A percentile compares a stretch with the other conserved stretches of the same genome.
These are phyloP conservation scores for Microbotryum scabiosae DNA, from an alignment of 1,284 basidiomycete species.

Conservation along the genomic window DNA sequence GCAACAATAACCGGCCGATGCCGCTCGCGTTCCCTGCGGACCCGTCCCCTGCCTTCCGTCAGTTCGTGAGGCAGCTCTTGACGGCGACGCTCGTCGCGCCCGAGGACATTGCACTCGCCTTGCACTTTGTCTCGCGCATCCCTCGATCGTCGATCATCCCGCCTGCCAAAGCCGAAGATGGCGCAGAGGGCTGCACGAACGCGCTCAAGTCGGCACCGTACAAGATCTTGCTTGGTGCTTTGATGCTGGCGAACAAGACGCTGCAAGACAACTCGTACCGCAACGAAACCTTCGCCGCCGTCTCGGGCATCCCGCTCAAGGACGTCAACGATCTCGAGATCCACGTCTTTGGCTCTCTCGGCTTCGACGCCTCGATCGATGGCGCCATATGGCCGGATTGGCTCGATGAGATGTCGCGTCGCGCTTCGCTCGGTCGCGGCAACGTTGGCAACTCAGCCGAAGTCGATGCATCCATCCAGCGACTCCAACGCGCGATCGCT, in stretches of 20 bases:
- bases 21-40: conserved; percentile 18
- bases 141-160: conserved; percentile 26
- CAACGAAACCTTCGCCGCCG: conserved; percentile 32
- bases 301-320: conserved; percentile 31
- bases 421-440: conserved; percentile 6
- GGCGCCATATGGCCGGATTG: conserved; percentile 29
- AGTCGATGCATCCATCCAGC: conserved; percentile 19
- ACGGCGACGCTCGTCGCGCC: conserved; percentile 34
- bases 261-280: conserved; percentile 36
- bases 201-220: conserved; percentile 33
- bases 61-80: conserved; percentile 33
- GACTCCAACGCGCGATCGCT: conserved; percentile 11
- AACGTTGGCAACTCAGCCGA: conserved; percentile 19
- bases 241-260: conserved; percentile 35
- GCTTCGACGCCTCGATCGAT: conserved; percentile 29
- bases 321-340: conserved; percentile 34
- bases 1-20: background rate
- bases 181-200: conserved; percentile 23
- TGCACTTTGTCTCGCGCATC: conserved; percentile 30
- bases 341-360: conserved; percentile 26
- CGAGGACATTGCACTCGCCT: conserved; percentile 32
- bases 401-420: conserved; percentile 22
- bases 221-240: conserved; percentile 34
- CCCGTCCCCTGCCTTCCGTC: conserved; percentile 26
- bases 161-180: conserved; percentile 28